These are phyloP conservation scores for Leishmania turanica DNA, from an alignment of 208 protist genomes.

Conservation along the genomic window DNA sequence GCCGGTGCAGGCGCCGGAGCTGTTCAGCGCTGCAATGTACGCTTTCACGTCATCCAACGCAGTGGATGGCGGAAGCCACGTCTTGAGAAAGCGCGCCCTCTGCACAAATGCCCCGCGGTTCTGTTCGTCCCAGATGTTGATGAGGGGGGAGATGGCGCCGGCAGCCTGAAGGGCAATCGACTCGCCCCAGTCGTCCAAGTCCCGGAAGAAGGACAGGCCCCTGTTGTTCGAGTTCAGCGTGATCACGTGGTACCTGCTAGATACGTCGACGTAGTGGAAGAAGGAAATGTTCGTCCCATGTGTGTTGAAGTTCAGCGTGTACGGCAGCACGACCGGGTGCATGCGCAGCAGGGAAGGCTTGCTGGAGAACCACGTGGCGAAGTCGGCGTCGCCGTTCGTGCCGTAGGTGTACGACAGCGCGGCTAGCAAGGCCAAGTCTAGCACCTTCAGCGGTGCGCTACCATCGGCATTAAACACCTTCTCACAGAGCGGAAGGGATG, in stretches of 20 bases:
- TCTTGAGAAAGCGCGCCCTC: constrained; percentile 60
- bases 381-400: constrained; percentile 64
- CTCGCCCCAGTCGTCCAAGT: constrained; percentile 83
- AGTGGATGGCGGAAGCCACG: constrained; percentile 62
- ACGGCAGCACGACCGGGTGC: constrained; percentile 56
- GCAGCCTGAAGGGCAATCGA: constrained; percentile 74
- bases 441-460: constrained; percentile 43
- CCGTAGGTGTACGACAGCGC: constrained; percentile 80
- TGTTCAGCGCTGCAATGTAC: constrained; percentile 52
- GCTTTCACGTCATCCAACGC: constrained; percentile 50
- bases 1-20: constrained; percentile 12
- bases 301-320: constrained; percentile 68
- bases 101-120: constrained; percentile 59
- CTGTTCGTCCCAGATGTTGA: constrained; percentile 75
- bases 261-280: constrained; percentile 78
- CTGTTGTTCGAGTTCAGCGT: constrained; percentile 83
- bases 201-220: constrained; percentile 75
- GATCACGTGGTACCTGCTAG: constrained; percentile 77
- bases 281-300: constrained; percentile 70
- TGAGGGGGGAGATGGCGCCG: constrained; percentile 63
- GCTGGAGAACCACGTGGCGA: constrained; percentile 78
- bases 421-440: constrained; percentile 73
- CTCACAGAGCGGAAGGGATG: constrained; percentile 44
- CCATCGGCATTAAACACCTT: constrained; percentile 62
- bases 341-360: constrained; percentile 58